Evolutionary conservation across 1,284 basidiomycete genomes (phyloP).

Genomic region (Puccinia triticina): DNA sequence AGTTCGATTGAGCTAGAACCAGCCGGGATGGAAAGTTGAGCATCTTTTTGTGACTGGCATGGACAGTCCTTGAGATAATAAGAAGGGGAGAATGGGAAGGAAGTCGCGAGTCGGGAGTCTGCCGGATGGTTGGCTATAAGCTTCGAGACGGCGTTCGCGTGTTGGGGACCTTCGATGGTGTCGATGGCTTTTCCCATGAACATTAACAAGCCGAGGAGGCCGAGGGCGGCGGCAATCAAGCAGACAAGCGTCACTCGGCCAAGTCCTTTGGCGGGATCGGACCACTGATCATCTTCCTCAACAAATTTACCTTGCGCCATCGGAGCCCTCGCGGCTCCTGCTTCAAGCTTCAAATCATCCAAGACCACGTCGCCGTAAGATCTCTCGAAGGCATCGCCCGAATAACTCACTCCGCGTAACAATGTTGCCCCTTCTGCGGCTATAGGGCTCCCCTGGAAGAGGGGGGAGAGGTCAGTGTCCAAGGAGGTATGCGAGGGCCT

Average conservation of each 20-base stretch:
- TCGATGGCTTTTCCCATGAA: constrained; percentile 23
- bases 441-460: constrained; percentile 8
- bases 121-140: background rate
- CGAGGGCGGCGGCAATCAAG: background rate
- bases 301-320: background rate
- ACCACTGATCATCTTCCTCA: constrained; percentile 19
- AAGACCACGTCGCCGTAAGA: constrained; percentile 1
- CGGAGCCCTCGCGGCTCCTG: background rate
- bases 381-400: background rate
- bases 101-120: background rate
- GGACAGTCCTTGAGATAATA: constrained; percentile 42
- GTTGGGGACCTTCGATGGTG: background rate
- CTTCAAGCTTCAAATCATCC: constrained; percentile 27
- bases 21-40: background rate
- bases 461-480: constrained; percentile 22
- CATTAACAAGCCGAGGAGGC: constrained; percentile 34
- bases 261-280: constrained; percentile 23
- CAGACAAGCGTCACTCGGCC: background rate
- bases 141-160: background rate
- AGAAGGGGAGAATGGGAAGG: constrained; percentile 46
- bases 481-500: background rate
- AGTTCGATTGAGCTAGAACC: background rate
- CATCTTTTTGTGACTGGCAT: background rate
- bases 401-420: background rate
- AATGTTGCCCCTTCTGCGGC: background rate